phyloP scores from a whole-genome alignment of 2,329 filamentous ascomycete genomes.

The Aspergillus udagawae region DNA sequence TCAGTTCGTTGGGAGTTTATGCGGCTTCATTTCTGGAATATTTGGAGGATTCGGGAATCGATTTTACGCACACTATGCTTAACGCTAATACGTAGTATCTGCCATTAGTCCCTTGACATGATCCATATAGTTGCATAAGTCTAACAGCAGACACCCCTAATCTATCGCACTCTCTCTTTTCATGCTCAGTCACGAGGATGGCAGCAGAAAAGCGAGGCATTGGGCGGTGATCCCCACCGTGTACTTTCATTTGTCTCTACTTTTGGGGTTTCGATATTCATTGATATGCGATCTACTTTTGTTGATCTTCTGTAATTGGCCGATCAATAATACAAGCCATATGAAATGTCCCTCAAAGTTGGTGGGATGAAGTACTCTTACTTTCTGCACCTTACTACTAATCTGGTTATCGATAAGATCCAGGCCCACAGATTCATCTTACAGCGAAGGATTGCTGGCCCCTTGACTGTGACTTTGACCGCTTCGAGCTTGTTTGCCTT shows the following conservation, averaged over 20 bases:
- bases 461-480: not conserved
- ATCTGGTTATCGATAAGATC: constrained; percentile 27
- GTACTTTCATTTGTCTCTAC: not conserved
- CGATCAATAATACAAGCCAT: not conserved
- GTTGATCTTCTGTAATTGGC: not conserved
- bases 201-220: not conserved
- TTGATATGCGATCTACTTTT: not conserved
- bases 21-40: not conserved
- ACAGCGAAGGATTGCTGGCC: not conserved
- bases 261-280: not conserved
- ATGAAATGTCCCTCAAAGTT: not conserved
- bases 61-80: not conserved
- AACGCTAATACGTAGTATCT: not conserved
- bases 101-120: not conserved
- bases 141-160: not conserved
- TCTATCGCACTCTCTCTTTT: not conserved
- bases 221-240: not conserved
- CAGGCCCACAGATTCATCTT: not conserved
- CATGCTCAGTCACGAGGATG: not conserved
- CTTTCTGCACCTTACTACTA: not conserved
- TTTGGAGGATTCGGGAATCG: not conserved
- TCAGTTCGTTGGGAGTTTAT: too few relatives aligned
- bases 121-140: too few relatives aligned
- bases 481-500: not conserved
- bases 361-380: not conserved